These are phyloP conservation scores for Candida sanyaensis DNA, from an alignment of 1,139 yeast genomes.

Conservation along the genomic window DNA sequence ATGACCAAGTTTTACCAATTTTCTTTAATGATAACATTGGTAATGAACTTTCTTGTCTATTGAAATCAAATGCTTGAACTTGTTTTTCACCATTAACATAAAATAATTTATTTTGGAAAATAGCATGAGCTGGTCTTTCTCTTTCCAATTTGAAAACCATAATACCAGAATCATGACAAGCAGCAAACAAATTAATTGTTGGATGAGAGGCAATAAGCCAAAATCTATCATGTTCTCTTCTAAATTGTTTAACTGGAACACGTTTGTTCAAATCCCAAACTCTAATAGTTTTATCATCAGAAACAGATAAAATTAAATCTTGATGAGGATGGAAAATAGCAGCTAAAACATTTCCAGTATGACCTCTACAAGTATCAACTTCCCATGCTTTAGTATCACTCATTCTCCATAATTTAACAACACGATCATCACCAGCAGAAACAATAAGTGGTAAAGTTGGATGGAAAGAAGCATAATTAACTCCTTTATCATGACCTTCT, in stretches of 20 bases:
- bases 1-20: conserved; percentile 83
- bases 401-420: conserved; percentile 97
- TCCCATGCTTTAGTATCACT: conserved; percentile 99
- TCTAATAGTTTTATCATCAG: conserved; percentile 96
- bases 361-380: conserved; percentile 97
- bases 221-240: conserved; percentile 92
- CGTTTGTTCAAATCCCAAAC: conserved; percentile 97
- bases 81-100: conserved; percentile 86
- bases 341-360: conserved; percentile 87
- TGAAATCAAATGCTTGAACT: conserved; percentile 76
- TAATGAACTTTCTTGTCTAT: conserved; percentile 59
- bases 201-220: conserved; percentile 95
- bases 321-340: conserved; percentile 93
- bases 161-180: conserved; percentile 96
- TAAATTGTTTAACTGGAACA: conserved; percentile 90
- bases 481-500: conserved; percentile 98
- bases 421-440: conserved; percentile 95
- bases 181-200: conserved; percentile 85
- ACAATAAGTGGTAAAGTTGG: conserved; percentile 95
- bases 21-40: conserved; percentile 85
- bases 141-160: conserved; percentile 98
- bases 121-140: conserved; percentile 89
- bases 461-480: conserved; percentile 97
- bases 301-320: conserved; percentile 88
- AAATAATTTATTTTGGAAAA: conserved; percentile 69